These are phyloP conservation scores for Ganoderma lucidum DNA, from an alignment of 1,284 basidiomycete species.

Conservation along the genomic window DNA sequence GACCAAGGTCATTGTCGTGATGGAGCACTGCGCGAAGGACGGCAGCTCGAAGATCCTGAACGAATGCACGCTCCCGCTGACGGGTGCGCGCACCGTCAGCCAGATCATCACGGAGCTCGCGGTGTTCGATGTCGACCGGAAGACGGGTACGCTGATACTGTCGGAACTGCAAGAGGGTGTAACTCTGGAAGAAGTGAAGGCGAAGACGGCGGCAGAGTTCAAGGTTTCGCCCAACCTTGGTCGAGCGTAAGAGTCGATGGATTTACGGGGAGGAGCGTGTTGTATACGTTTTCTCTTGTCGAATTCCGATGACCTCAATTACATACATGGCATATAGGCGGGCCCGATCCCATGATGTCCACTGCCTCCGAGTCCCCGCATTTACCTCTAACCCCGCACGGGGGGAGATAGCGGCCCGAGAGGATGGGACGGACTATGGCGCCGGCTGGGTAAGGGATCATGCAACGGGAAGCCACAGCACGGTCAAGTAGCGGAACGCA, in stretches of 20 bases:
- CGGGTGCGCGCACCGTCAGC: constrained; percentile 88
- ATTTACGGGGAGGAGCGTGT: not conserved
- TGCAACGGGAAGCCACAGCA: not conserved
- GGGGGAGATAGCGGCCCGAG: not conserved
- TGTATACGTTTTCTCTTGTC: constrained; percentile 14
- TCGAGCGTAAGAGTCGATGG: constrained; percentile 32
- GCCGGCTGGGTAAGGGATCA: not conserved
- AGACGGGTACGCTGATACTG: constrained; percentile 76
- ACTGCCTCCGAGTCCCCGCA: constrained; percentile 2
- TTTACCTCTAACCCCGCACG: constrained; percentile 1
- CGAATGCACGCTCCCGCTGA: constrained; percentile 87
- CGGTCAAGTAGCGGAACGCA: constrained; percentile 9
- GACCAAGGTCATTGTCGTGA: constrained; percentile 89
- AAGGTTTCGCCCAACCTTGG: constrained; percentile 51
- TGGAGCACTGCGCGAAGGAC: constrained; percentile 93
- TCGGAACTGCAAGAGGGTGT: constrained; percentile 88
- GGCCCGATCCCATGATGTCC: constrained; percentile 7
- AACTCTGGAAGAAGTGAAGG: constrained; percentile 84
- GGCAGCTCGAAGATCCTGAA: constrained; percentile 91
- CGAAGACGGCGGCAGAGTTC: constrained; percentile 90
- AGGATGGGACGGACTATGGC: not conserved
- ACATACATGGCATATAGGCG: not conserved
- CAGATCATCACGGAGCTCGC: constrained; percentile 95
- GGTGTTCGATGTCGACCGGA: constrained; percentile 90
- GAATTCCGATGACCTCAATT: constrained; percentile 1